phyloP scores from a whole-genome alignment of 306 rosid species.

The Gleditsia sinensis region DNA sequence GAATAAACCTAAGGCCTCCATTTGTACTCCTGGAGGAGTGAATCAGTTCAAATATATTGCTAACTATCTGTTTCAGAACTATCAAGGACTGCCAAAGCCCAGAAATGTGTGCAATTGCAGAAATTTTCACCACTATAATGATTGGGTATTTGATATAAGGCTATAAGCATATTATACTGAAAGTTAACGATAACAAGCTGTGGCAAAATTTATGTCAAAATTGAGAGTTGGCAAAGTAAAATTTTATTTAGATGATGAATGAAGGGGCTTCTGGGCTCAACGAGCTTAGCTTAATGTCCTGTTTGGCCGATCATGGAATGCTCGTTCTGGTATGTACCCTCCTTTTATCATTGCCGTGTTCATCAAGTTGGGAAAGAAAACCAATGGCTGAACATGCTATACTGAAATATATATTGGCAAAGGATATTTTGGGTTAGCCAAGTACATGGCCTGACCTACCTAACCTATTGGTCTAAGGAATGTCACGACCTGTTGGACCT shows the following conservation, averaged over 20 bases:
- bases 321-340: conserved; percentile 69
- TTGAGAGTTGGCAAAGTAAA: conserved; percentile 76
- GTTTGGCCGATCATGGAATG: conserved; percentile 86
- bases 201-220: conserved; percentile 84
- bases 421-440: no score
- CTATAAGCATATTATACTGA: no score
- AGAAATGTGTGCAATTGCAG: conserved; percentile 48
- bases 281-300: conserved; percentile 76
- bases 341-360: neutral
- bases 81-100: conserved; percentile 77
- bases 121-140: no score
- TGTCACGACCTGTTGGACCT: no score
- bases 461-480: no score
- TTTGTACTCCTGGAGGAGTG: conserved; percentile 80
- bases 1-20: conserved; percentile 73
- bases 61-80: conserved; percentile 81
- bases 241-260: conserved; percentile 78
- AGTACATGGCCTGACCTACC: no score
- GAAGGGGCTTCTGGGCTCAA: conserved; percentile 97
- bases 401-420: no score
- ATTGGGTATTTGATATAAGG: no score
- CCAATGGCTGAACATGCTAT: no score
- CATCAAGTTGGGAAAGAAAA: no score
- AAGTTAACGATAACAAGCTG: no score
- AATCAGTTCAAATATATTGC: conserved; percentile 62